Evolutionary conservation across 2,329 filamentous ascomycete species (phyloP), one percentile per base, ranked within the genome.

Genomic region (Colletotrichum lini): DNA sequence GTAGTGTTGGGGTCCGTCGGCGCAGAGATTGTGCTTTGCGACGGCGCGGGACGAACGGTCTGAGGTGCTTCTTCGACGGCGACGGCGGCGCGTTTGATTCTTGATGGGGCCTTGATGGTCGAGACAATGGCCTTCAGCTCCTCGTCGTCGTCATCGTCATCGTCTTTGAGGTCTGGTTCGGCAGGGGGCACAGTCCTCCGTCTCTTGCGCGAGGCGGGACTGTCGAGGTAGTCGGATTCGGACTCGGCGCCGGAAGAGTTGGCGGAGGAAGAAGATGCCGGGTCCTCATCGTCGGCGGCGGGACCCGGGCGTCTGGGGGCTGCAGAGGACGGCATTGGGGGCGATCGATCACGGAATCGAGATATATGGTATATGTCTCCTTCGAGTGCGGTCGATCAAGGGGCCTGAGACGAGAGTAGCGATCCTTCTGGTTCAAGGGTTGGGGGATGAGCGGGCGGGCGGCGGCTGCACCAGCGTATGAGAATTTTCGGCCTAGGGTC

Each of bases 1-100:
- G 88, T 93, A 21, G 88, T 84, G 78, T 90, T 86, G 58, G 84
- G 82, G 75, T 90, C 87, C 30, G 84, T 85, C 15, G 88, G 87
- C 4, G 87, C 89, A 59, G 84, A 80, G 66, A 88, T 83, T 35
- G 79, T 75, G 64, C 78, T 81, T 63, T 68, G 68, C 65, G 65
- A 68, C 38, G 68, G 58, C 44, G 65, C 13, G 18, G 65, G 53
- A 60, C 76, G 77, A 26, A 78, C 65, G n/a, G 74, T 56, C 44
- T 65, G 54, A 53, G 75, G 67, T 58, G 67, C 72, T 49, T 70
- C 68, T 40, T 63, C 64, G 49, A 75, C 65, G 67, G 73, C 71
- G 44, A 71, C 60, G 53, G 70, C 65, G 67, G 74, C 68, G 44
- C 75, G 72, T 47, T 80, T 84, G 70, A 90, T 82, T 68, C 88